Evolutionary conservation across 2,329 filamentous ascomycete genomes (phyloP), one percentile per base, ranked within the genome.

Genomic region (Lasiodiplodia theobromae): DNA sequence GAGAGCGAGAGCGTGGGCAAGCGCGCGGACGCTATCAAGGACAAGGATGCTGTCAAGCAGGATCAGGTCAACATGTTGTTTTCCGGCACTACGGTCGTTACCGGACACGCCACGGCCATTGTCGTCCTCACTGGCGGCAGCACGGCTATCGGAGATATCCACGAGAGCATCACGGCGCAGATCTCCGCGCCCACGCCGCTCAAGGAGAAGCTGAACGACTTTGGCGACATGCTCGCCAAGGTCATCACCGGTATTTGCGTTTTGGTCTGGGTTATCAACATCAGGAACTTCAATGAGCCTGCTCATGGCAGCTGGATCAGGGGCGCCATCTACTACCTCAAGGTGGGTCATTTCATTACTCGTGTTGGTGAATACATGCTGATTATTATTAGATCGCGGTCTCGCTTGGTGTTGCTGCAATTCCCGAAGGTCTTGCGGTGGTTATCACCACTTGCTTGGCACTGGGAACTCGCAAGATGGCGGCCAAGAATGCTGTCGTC

Each of bases 401-500:
- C 52, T 99, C 96, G 62, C 91, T 99, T 47, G 96, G 96, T 81
- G 96, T 99, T 52, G 96, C 96, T 57, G 96, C 96, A 72, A 99
- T 99, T 77, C 96, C 96, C 0, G 96, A 99, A 83, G 96, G 96
- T 80, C 87, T 99, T 56, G 96, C 96, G 38, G 96, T 98, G 66
- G 96, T 99, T 73, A 99, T 99, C 74, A 99, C 96, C n/a, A 98
- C 96, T 37, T 99, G 96, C 81, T 85, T 99, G 70, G 96, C 96
- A 71, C 87, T 99, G 38, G 96, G 96, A 74, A 99, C 96, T 4
- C 90, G 96, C 72, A 98, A 97, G 83, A 99, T 99, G 96, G 96
- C 96, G 23, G 92, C 94, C 69, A 98, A 97, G 86, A 98, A 98
- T 77, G 96, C 96, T 8, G 94, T 99, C 47, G 96, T 99, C 69